These are phyloP conservation scores for Saccharomycopsis sp. DNA, from an alignment of 805 yeast species.

Conservation along the genomic window DNA sequence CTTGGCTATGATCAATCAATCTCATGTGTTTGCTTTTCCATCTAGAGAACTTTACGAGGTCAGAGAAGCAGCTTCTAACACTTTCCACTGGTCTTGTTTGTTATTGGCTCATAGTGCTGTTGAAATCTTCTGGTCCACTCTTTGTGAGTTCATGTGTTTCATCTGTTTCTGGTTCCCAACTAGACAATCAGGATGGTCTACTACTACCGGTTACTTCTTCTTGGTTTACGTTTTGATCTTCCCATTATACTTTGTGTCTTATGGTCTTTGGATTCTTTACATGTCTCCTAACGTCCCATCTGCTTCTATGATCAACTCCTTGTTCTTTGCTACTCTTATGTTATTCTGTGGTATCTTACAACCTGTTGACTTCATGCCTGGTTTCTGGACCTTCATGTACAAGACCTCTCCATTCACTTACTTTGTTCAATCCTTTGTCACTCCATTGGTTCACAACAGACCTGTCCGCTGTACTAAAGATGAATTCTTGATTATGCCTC, in stretches of 20 bases:
- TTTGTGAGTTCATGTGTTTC: constrained; percentile 38
- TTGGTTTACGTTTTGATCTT: constrained; percentile 30
- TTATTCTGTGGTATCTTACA: constrained; percentile 39
- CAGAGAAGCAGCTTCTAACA: constrained; percentile 37
- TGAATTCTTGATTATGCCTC: constrained; percentile 35
- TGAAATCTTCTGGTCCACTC: constrained; percentile 43
- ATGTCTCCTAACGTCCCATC: constrained; percentile 39
- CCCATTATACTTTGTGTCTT: constrained; percentile 38
- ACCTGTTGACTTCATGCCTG: constrained; percentile 38
- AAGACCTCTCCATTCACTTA: constrained; percentile 43
- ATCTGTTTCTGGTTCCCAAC: constrained; percentile 46
- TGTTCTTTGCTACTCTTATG: constrained; percentile 30
- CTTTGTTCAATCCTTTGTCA: constrained; percentile 38
- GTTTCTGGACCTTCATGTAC: constrained; percentile 44
- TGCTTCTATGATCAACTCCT: constrained; percentile 36
- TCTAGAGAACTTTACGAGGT: constrained; percentile 41
- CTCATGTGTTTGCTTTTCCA: constrained; percentile 27
- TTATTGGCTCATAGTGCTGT: constrained; percentile 36
- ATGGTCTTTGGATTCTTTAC: constrained; percentile 39
- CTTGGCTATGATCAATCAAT: constrained; percentile 31
- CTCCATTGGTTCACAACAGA: constrained; percentile 35
- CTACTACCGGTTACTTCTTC: constrained; percentile 34
- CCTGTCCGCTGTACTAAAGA: constrained; percentile 31
- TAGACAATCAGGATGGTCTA: constrained; percentile 28
- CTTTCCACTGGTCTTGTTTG: constrained; percentile 39